A percentile compares a stretch with the other conserved stretches of the same genome.
phyloP scores from a whole-genome alignment of 1,284 basidiomycete species.

The Porodaedalea pini region DNA sequence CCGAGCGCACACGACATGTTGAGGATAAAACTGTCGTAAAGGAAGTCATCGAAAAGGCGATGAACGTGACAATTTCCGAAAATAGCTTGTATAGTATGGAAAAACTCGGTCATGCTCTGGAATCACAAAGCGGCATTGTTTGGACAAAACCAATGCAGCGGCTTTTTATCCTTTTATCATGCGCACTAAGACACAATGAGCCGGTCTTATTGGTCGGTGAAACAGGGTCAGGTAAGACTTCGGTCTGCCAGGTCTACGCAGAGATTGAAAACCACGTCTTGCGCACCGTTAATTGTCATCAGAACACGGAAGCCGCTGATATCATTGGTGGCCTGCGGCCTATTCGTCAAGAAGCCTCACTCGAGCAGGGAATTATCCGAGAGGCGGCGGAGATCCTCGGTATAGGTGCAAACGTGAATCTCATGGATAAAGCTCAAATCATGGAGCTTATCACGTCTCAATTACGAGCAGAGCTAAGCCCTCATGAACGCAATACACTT shows the following conservation, averaged over 20 bases:
- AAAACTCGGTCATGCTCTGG: not conserved
- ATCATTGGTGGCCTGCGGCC: constrained; percentile 93
- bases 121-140: constrained; percentile 52
- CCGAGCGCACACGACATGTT: constrained; percentile 80
- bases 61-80: constrained; percentile 86
- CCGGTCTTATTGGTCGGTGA: constrained; percentile 98
- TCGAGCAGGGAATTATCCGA: constrained; percentile 44
- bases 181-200: constrained; percentile 87
- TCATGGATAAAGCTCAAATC: constrained; percentile 37
- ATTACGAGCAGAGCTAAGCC: constrained; percentile 33
- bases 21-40: constrained; percentile 91
- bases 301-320: constrained; percentile 99
- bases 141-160: constrained; percentile 95
- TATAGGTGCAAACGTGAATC: constrained; percentile 28
- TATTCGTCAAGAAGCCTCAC: constrained; percentile 70
- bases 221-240: constrained; percentile 97
- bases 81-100: constrained; percentile 63
- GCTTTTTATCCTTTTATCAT: constrained; percentile 79
- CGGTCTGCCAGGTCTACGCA: constrained; percentile 90
- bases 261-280: constrained; percentile 62
- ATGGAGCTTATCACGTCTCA: constrained; percentile 36
- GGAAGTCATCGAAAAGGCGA: constrained; percentile 86
- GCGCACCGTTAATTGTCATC: constrained; percentile 89
- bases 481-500: constrained; percentile 23
- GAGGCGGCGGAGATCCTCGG: constrained; percentile 46